These are phyloP conservation scores for Fraxinus ornus DNA, from an alignment of 305 asterid genomes.

Conservation along the genomic window DNA sequence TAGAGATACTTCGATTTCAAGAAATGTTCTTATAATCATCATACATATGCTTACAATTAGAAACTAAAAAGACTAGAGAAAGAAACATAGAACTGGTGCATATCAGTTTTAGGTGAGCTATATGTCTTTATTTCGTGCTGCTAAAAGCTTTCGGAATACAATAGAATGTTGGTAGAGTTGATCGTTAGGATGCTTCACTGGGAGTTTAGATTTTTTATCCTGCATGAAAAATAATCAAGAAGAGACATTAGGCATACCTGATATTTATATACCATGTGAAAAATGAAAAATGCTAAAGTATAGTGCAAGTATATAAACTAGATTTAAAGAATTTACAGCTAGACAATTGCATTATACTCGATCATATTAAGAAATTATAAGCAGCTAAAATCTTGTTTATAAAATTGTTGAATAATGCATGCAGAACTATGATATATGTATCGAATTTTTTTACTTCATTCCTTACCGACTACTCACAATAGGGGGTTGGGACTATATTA, in stretches of 20 bases:
- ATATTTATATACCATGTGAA: too few relatives aligned
- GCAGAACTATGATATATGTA: too few relatives aligned
- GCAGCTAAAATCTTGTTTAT: too few relatives aligned
- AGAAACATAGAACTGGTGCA: neutral
- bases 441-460: too few relatives aligned
- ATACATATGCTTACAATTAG: neutral
- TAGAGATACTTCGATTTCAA: too few relatives aligned
- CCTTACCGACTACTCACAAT: too few relatives aligned
- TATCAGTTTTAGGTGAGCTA: neutral
- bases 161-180: neutral
- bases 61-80: neutral
- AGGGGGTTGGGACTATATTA: too few relatives aligned
- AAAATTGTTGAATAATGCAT: too few relatives aligned
- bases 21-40: neutral
- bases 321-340: neutral
- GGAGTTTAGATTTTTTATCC: neutral
- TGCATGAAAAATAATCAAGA: neutral
- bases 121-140: neutral
- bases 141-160: neutral
- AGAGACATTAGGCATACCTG: too few relatives aligned
- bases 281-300: too few relatives aligned
- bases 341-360: neutral
- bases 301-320: too few relatives aligned
- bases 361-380: too few relatives aligned
- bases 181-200: neutral